A percentile compares a stretch with the other conserved stretches of the same genome.
Evolutionary conservation across 345 rosid species (phyloP).

Genomic region (Brassica rapa): DNA sequence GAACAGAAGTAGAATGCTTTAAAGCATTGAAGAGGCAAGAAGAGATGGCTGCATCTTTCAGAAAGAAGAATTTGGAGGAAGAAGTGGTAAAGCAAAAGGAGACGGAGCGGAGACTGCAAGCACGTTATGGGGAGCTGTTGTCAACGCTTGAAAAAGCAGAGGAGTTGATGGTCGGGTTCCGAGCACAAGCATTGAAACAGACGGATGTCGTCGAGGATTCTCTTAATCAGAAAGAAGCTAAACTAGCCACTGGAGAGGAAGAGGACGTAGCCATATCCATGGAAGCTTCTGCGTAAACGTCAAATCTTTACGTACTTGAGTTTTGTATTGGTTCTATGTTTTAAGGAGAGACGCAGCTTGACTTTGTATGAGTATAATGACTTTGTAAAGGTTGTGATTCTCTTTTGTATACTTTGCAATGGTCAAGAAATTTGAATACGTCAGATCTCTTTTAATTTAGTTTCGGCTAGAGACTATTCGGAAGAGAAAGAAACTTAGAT

Average conservation of each 20-base stretch:
- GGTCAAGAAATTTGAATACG: conserved; percentile 18
- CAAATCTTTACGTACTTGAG: conserved; percentile 6
- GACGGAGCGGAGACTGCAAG: conserved; percentile 72
- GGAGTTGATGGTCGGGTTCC: conserved; percentile 45
- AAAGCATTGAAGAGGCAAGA: conserved; percentile 93
- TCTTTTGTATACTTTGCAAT: conserved; percentile 13
- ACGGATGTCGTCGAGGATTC: conserved; percentile 43
- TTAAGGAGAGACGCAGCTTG: conserved; percentile 25
- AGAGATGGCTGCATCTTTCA: conserved; percentile 77
- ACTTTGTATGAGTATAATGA: conserved; percentile 29
- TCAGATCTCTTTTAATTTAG: neutral
- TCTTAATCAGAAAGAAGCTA: conserved; percentile 30
- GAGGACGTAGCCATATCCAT: conserved; percentile 34
- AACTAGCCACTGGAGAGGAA: conserved; percentile 31
- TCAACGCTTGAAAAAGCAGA: conserved; percentile 63
- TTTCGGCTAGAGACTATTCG: no score
- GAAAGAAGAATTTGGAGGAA: conserved; percentile 79
- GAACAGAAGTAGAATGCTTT: conserved; percentile 92
- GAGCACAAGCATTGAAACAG: conserved; percentile 57
- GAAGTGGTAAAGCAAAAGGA: conserved; percentile 93
- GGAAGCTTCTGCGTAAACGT: conserved; percentile 32
- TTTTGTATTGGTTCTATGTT: conserved; percentile 36
- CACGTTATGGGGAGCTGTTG: conserved; percentile 62
- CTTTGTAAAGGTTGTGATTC: conserved; percentile 31
- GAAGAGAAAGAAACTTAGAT: no score